These are phyloP conservation scores for Rhododendron griersonianum DNA, from an alignment of 148 eudicot genomes.

Conservation along the genomic window DNA sequence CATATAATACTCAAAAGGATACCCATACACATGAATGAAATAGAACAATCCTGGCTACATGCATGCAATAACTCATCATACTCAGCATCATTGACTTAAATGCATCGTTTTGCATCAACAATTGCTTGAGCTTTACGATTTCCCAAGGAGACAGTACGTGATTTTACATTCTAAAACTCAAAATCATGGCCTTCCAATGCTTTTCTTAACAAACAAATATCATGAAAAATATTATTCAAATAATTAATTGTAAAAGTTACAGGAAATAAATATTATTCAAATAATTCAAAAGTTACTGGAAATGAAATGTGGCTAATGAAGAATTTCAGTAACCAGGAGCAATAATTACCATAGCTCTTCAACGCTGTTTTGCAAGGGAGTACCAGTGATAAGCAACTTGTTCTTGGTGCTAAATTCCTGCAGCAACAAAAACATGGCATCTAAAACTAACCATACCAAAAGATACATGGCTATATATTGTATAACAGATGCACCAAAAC, in stretches of 20 bases:
- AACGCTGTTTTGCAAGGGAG: constrained; percentile 95
- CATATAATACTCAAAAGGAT: background rate
- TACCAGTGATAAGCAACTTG: constrained; percentile 95
- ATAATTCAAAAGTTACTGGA: background rate
- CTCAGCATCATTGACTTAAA: background rate
- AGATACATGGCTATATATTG: background rate
- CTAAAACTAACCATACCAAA: background rate
- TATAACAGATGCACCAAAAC: background rate
- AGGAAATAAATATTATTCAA: background rate
- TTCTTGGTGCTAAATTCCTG: constrained; percentile 99
- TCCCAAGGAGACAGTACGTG: background rate
- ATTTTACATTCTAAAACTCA: background rate
- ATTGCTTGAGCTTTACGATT: background rate
- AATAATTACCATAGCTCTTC: constrained; percentile 88
- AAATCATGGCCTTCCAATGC: background rate
- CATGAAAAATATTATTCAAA: background rate
- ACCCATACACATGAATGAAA: background rate
- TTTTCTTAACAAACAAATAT: background rate
- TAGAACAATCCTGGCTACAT: background rate
- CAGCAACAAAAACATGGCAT: constrained; percentile 2
- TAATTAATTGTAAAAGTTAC: background rate
- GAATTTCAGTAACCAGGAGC: background rate
- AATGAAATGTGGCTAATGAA: background rate
- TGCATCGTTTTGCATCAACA: background rate
- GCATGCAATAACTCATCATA: background rate